Evolutionary conservation across 768 basidiomycete genomes (phyloP), one percentile per base, ranked within the genome.

Genomic region (Thelephora ganbajun): DNA sequence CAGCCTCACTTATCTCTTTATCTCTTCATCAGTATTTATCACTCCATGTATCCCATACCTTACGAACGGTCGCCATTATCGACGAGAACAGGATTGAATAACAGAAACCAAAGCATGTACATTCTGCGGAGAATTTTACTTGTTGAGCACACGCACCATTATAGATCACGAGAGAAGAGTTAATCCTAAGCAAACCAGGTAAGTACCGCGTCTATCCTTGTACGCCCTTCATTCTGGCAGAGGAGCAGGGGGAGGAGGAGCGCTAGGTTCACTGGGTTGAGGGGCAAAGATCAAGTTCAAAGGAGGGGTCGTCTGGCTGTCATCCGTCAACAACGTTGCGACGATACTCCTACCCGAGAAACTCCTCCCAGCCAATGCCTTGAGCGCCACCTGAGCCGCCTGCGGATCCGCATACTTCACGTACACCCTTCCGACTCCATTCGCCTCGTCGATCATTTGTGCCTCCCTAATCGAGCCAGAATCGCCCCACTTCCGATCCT

Each of bases 351-450:
- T 69, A 2, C 88, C 88, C 43, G 82, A 86, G 50, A 91, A 91
- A 35, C 83, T 83, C 39, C 88, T 73, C 33, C 94, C 96, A 26
- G 94, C 96, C 50, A 99, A 73, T 35, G 80, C 77, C 61, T 85
- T 84, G 61, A 98, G 72, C 19, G 86, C 96, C 49, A 62, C 67
- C 33, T 70, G 69, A 14, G 90, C 88, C 41, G 75, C 69, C 12
- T 69, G 69, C 20, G 80, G 61, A 18, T 80, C 70, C 42, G 56
- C 58, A 60, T 85, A 99, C 68, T 89, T 84, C 52, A 99, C 92
- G 61, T 94, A 98, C 12, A 99, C 96, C 44, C 92, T 76, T 37
- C 96, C 94, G 18, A 99, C 90, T 46, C 94, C 96, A 1, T 85
- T 73, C 26, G 84, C 87, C 61, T 96, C 92, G 61, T 94, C 92